These are phyloP conservation scores for Rhodotorula sp. DNA, from an alignment of 1,284 basidiomycete genomes.

Conservation along the genomic window DNA sequence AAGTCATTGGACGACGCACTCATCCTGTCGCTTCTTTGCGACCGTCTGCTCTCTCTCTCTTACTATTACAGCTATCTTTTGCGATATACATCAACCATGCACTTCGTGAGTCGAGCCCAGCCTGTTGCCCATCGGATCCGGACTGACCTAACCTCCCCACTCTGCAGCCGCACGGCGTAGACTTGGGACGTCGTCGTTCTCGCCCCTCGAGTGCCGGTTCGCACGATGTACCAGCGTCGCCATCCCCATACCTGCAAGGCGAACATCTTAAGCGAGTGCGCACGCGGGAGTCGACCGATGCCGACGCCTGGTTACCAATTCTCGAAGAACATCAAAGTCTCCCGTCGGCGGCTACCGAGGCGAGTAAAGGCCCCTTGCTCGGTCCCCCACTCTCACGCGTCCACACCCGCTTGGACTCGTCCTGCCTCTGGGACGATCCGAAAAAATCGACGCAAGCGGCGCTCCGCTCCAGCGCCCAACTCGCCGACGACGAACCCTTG, in stretches of 20 bases:
- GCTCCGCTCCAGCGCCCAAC: not conserved
- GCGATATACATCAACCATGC: not conserved
- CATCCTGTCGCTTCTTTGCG: not conserved
- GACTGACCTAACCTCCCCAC: not conserved
- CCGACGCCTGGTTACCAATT: not conserved
- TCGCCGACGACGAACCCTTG: too few relatives aligned
- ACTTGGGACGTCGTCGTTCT: not conserved
- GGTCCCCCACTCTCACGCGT: constrained; percentile 5
- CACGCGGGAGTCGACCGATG: constrained; percentile 2
- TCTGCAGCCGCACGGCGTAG: not conserved
- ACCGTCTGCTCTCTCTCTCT: not conserved
- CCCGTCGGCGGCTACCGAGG: not conserved
- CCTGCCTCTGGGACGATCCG: constrained; percentile 3
- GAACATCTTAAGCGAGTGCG: not conserved
- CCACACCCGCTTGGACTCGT: constrained; percentile 3
- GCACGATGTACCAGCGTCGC: not conserved
- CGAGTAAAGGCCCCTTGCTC: not conserved
- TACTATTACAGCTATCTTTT: not conserved
- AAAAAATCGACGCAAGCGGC: not conserved
- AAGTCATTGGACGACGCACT: too few relatives aligned
- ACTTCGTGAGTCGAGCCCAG: not conserved
- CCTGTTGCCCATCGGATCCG: too few relatives aligned
- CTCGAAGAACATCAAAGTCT: not conserved
- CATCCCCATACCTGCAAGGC: constrained; percentile 1
- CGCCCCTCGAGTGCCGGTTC: not conserved